Conservation (phyloP, 1,284 basidiomycete genomes). For the Cronartium quercuum region DNA sequence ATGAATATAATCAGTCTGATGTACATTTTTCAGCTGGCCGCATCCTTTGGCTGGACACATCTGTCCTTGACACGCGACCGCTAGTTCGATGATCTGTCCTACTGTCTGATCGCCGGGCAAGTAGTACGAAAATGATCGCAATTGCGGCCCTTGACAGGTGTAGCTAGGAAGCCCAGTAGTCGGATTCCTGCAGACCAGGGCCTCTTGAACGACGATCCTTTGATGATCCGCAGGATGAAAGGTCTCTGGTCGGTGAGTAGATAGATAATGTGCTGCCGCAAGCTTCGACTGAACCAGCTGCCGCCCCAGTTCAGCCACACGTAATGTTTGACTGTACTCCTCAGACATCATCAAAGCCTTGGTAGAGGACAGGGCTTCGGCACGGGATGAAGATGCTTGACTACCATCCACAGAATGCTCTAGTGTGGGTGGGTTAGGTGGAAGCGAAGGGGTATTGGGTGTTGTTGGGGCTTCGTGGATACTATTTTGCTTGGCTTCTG, state of each 20-base stretch:
- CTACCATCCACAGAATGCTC: slow-evolving; percentile 5
- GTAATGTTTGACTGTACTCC: slow-evolving; percentile 22
- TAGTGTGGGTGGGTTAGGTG: background rate
- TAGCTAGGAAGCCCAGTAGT: slow-evolving; percentile 45
- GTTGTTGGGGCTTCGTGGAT: background rate
- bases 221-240: slow-evolving; percentile 91
- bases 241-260: slow-evolving; percentile 76
- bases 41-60: slow-evolving; percentile 34
- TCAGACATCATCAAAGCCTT: background rate
- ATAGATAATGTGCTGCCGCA: slow-evolving; percentile 73
- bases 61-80: slow-evolving; percentile 21
- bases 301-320: slow-evolving; percentile 45
- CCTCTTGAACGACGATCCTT: slow-evolving; percentile 69
- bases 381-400: background rate
- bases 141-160: slow-evolving; percentile 33
- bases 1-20: slow-evolving; percentile 36
- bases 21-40: slow-evolving; percentile 30
- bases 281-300: slow-evolving; percentile 75
- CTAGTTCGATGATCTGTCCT: slow-evolving; percentile 56
- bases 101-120: slow-evolving; percentile 38
- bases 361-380: slow-evolving; percentile 3
- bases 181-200: slow-evolving; percentile 59
- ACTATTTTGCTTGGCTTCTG: slow-evolving; percentile 3
- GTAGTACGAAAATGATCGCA: slow-evolving; percentile 32
- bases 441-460: background rate